Evolutionary conservation across 345 rosid species (phyloP).

Genomic region (Syzygium oleosum): DNA sequence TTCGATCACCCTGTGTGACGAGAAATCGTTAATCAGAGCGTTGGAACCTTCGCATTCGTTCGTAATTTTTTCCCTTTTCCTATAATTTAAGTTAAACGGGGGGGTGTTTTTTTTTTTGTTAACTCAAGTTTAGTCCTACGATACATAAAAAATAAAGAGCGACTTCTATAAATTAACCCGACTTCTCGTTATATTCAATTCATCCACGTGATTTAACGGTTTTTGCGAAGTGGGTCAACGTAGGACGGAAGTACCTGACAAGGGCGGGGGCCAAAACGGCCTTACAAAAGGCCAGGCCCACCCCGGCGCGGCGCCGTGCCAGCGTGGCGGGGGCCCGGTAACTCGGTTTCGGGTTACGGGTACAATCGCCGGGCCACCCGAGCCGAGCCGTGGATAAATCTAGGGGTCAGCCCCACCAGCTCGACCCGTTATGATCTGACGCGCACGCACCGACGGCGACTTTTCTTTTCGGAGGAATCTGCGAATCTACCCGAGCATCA

Average conservation of each 20-base stretch:
- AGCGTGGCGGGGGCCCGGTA: rapidly evolving
- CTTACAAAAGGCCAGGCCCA: neutral
- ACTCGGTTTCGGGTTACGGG: too few relatives aligned
- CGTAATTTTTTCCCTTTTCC: neutral
- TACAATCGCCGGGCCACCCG: too few relatives aligned
- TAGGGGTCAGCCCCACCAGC: neutral
- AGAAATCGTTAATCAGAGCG: neutral
- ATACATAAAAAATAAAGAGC: neutral
- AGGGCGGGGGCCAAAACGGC: too few relatives aligned
- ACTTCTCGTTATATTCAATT: neutral
- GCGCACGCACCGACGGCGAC: neutral
- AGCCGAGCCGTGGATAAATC: neutral
- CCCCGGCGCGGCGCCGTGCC: rapidly evolving
- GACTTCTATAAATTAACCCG: neutral
- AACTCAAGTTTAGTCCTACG: neutral
- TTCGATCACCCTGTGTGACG: rapidly evolving
- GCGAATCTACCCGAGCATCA: neutral
- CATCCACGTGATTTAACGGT: rapidly evolving
- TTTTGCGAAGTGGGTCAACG: neutral
- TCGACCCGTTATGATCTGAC: neutral
- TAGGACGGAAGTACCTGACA: rapidly evolving
- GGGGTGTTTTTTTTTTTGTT: neutral
- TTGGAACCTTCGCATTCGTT: neutral
- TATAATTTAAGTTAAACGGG: neutral
- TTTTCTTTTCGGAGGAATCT: neutral